phyloP scores from a whole-genome alignment of 2,329 filamentous ascomycete genomes.

The Stemphylium beticola region DNA sequence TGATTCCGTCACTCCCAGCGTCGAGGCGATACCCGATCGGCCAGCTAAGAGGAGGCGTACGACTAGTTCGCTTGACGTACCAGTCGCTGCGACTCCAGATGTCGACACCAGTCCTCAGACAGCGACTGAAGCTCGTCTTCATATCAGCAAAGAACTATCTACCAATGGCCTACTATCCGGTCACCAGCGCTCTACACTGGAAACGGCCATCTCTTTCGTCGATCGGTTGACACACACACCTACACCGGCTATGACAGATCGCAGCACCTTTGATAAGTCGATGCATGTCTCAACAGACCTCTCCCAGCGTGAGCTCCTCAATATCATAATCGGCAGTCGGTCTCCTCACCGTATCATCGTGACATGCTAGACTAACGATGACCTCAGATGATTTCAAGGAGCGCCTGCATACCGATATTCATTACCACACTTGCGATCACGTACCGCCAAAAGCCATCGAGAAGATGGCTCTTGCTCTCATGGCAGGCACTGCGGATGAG shows the following conservation, averaged over 20 bases:
- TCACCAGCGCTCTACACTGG: constrained; percentile 39
- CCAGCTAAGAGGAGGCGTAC: constrained; percentile 30
- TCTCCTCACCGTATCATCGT: background rate
- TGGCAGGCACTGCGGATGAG: constrained; percentile 38
- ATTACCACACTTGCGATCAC: constrained; percentile 37
- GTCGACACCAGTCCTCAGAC: constrained; percentile 27
- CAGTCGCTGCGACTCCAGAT: constrained; percentile 19
- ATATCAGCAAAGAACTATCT: constrained; percentile 40
- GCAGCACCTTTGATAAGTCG: constrained; percentile 33
- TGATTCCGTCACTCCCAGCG: constrained; percentile 1
- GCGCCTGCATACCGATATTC: constrained; percentile 18
- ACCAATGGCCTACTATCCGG: constrained; percentile 31
- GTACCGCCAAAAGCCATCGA: constrained; percentile 40
- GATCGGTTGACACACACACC: constrained; percentile 37
- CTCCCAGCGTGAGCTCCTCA: constrained; percentile 32
- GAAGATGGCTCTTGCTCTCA: constrained; percentile 36
- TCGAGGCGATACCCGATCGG: constrained; percentile 16
- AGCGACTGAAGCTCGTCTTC: constrained; percentile 30
- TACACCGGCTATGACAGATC: constrained; percentile 27
- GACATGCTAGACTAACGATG: background rate
- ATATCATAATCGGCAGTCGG: constrained; percentile 36
- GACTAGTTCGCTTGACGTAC: constrained; percentile 18
- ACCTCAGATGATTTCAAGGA: constrained; percentile 27
- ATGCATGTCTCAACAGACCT: constrained; percentile 34
- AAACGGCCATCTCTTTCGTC: constrained; percentile 39